A percentile compares a stretch with the other conserved stretches of the same genome.
Evolutionary conservation across 805 yeast genomes (phyloP).

Genomic region (Candida alai): DNA sequence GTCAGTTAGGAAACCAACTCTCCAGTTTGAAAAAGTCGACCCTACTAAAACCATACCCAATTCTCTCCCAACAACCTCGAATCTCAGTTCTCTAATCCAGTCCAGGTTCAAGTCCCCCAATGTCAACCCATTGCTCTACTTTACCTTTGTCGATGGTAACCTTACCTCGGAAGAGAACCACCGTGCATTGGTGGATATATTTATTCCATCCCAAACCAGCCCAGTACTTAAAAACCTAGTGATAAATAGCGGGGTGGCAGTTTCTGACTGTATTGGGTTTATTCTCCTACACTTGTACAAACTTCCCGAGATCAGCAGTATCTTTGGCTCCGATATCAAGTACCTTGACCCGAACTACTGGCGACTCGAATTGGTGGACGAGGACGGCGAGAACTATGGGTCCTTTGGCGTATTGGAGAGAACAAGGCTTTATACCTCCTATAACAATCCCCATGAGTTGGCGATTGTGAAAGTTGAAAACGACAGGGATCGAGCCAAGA

Average conservation of each 20-base stretch:
- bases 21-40: conserved; percentile 21
- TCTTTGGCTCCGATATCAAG: conserved; percentile 6
- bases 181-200: conserved; percentile 22
- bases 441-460: conserved; percentile 73
- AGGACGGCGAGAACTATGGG: conserved; percentile 90
- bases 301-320: conserved; percentile 17
- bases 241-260: conserved; percentile 24
- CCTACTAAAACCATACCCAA: conserved; percentile 8
- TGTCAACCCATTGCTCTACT: conserved; percentile 43
- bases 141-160: conserved; percentile 21
- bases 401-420: conserved; percentile 87
- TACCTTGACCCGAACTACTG: conserved; percentile 59
- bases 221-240: conserved; percentile 23
- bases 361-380: conserved; percentile 82
- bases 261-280: conserved; percentile 40
- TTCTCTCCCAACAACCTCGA: conserved; percentile 19
- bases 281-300: conserved; percentile 28
- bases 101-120: conserved; percentile 30
- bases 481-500: conserved; percentile 39
- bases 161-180: conserved; percentile 7
- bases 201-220: conserved; percentile 28
- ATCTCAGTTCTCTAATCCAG: conserved; percentile 42
- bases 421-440: conserved; percentile 57
- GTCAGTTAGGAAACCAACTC: conserved; percentile 6
- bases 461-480: conserved; percentile 55